Evolutionary conservation across 768 basidiomycete species (phyloP).

Genomic region (Omphalotus guepiniiformis): DNA sequence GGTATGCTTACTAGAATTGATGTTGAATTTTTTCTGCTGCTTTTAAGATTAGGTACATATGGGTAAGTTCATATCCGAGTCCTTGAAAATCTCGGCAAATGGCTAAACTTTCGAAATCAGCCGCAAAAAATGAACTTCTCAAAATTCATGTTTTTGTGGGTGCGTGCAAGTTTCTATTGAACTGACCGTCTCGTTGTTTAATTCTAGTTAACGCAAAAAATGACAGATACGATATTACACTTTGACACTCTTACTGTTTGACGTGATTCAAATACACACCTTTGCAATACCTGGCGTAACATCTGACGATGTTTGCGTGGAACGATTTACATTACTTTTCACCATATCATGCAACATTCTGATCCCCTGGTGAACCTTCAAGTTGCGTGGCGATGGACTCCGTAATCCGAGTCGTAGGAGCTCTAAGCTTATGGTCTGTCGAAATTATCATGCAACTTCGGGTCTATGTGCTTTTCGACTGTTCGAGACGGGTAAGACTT

Average conservation of each 20-base stretch:
- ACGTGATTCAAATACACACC: slow-evolving; percentile 41
- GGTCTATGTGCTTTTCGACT: slow-evolving; percentile 38
- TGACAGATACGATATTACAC: slow-evolving; percentile 37
- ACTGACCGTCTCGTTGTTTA: too few relatives aligned
- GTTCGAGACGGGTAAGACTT: slow-evolving; percentile 32
- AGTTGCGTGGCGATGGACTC: slow-evolving; percentile 44
- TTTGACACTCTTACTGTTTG: slow-evolving; percentile 37
- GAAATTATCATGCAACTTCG: slow-evolving; percentile 47
- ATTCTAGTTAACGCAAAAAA: too few relatives aligned
- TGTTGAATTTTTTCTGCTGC: neutral
- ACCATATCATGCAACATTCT: neutral
- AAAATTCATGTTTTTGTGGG: slow-evolving; percentile 41
- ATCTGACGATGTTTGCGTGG: slow-evolving; percentile 30
- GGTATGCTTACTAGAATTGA: neutral
- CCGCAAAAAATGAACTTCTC: slow-evolving; percentile 28
- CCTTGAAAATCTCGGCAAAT: neutral
- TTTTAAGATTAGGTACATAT: slow-evolving; percentile 31
- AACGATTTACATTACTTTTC: neutral
- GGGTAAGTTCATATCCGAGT: slow-evolving; percentile 23
- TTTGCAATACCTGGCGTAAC: slow-evolving; percentile 36
- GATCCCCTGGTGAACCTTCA: neutral
- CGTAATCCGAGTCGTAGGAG: slow-evolving; percentile 37
- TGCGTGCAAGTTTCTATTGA: slow-evolving; percentile 12
- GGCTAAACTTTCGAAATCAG: slow-evolving; percentile 17
- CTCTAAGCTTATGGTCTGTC: slow-evolving; percentile 42